Evolutionary conservation across 306 rosid species (phyloP).

Genomic region (Vigna angularis): DNA sequence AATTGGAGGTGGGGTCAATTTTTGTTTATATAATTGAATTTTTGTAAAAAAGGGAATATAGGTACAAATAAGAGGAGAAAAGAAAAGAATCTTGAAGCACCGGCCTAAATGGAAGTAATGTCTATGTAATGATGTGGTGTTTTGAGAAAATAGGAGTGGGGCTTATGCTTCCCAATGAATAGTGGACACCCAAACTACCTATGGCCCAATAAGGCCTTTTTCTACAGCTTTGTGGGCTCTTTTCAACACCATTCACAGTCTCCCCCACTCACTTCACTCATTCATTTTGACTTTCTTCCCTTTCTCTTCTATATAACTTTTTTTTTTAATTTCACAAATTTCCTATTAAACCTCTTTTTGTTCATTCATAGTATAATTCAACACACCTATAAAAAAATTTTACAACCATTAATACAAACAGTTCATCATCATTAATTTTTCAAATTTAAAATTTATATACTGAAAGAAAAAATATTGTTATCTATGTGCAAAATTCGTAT

Average conservation of each 20-base stretch:
- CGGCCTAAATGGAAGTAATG: slow-evolving; percentile 35
- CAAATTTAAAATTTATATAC: too few relatives aligned
- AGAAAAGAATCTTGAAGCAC: slow-evolving; percentile 56
- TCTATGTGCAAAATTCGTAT: too few relatives aligned
- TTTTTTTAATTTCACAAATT: too few relatives aligned
- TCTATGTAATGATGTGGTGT: slow-evolving; percentile 40
- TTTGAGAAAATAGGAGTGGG: slow-evolving; percentile 34
- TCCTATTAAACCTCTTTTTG: too few relatives aligned
- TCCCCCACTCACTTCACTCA: slow-evolving; percentile 51
- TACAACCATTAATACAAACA: too few relatives aligned
- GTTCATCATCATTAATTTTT: too few relatives aligned
- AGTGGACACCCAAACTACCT: slow-evolving; percentile 29
- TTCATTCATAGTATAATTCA: too few relatives aligned
- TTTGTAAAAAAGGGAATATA: background rate
- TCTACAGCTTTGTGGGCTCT: slow-evolving; percentile 36
- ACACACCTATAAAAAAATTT: background rate
- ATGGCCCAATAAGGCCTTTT: slow-evolving; percentile 49
- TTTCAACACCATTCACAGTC: slow-evolving; percentile 51
- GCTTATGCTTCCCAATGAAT: slow-evolving; percentile 41
- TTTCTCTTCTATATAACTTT: background rate
- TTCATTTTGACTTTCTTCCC: slow-evolving; percentile 39
- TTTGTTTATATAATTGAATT: too few relatives aligned
- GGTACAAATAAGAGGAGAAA: slow-evolving; percentile 30
- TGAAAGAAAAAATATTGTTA: too few relatives aligned
- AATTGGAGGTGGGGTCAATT: background rate